Evolutionary conservation across 2,329 filamentous ascomycete species (phyloP), one percentile per base, ranked within the genome.

Genomic region (Calcarisporium arbuscula): DNA sequence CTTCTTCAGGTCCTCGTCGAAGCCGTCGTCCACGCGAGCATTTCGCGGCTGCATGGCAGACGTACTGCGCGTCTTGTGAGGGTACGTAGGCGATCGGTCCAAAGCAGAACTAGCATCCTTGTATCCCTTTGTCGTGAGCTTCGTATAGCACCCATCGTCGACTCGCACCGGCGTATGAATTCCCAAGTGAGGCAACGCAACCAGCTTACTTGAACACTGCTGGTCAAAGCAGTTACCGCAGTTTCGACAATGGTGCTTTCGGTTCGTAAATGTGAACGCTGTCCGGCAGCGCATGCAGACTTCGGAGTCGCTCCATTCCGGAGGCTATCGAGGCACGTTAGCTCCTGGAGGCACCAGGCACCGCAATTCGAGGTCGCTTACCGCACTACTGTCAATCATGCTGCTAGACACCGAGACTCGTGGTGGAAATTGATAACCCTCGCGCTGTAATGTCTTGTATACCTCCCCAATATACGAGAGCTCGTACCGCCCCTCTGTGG

Each of bases 261-360:
- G 82, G 59, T 98, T 98, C 36, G 90, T 98, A 54, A 98, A 95
- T 30, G 87, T 95, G 52, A 98, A 98, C 14, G 87, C 65, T 10
- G 90, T 95, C 48, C 92, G 80, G 59, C 92, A 98, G 55, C 92
- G 83, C 88, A 98, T 95, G 59, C 92, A 98, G 20, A 98, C 90
- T 52, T 98, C 92, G 9, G 90, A 95, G 62, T 98, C 92, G 32
- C 82, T 80, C 92, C 92, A 98, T 62, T 98, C 92, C 1, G 92
- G 92, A 8, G 92, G 92, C 82, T 94, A 17, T 21, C 35, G 14
- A 19, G 14, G 18, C 8, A 12, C 19, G 12, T 19, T 19, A 12
- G 9, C 14, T 8, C 8, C n/a, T 14, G n/a, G 5, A 20, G 7
- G 6, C n/a, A 3, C 21, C 7, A 28, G 20, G 14, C 3, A 21